phyloP scores from a whole-genome alignment of 1,284 basidiomycete species.

The Boletus smithii region DNA sequence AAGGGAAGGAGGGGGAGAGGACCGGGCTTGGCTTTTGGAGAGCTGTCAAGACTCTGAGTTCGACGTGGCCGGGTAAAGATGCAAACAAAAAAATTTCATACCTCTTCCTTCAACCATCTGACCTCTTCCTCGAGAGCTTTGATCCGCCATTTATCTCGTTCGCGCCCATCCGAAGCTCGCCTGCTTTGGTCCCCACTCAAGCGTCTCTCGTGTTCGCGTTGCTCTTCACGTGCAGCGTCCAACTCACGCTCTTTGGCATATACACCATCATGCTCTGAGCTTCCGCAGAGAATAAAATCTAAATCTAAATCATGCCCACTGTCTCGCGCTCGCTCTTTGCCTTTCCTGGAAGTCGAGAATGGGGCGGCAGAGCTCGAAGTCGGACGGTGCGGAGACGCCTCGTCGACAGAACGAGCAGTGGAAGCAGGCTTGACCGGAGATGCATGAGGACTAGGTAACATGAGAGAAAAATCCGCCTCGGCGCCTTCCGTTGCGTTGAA shows the following conservation, averaged over 20 bases:
- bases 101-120: conserved; percentile 57
- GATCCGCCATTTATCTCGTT: conserved; percentile 61
- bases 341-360: conserved; percentile 35
- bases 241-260: conserved; percentile 61
- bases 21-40: conserved; percentile 36
- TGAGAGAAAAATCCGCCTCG: conserved; percentile 40
- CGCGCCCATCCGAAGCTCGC: conserved; percentile 41
- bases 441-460: conserved; percentile 32
- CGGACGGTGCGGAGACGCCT: conserved; percentile 1
- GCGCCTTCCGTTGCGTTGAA: conserved; percentile 37
- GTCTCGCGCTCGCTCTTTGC: conserved; percentile 47
- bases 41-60: conserved; percentile 35
- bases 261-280: conserved; percentile 46
- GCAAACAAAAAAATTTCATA: conserved; percentile 29
- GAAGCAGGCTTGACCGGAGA: conserved; percentile 28
- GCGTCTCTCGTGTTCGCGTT: conserved; percentile 38
- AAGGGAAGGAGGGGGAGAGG: conserved; percentile 19
- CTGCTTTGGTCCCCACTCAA: conserved; percentile 20
- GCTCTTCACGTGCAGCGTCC: conserved; percentile 48
- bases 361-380: neutral
- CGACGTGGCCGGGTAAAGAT: neutral
- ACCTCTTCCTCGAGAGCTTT: conserved; percentile 66
- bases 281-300: conserved; percentile 34
- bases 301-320: conserved; percentile 15
- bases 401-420: conserved; percentile 6